Evolutionary conservation across 1,284 basidiomycete genomes (phyloP), one percentile per base, ranked within the genome.

Genomic region (Fomitopsis schrenkii): DNA sequence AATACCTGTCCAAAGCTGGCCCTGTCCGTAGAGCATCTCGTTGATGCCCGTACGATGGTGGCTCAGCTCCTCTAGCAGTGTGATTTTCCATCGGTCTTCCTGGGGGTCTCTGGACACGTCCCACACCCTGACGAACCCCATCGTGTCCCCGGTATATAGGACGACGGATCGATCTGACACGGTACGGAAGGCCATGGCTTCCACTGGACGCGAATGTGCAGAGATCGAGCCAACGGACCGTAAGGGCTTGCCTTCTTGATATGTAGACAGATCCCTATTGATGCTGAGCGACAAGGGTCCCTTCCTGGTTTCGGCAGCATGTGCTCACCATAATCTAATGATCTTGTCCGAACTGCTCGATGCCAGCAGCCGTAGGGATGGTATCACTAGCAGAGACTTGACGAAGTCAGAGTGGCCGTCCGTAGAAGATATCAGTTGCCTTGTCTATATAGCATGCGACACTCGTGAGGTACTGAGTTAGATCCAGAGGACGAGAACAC

Each of bases 311-410:
- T 17, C 2, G 28, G 10, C 3, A 28, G 44, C 55, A 46, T 55
- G 64, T 75, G 54, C 30, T 33, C 65, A 94, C 95, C 96, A 98
- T 63, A 98, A 80, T 62, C 94, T 86, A 52, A 96, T 80, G 15
- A 89, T 86, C 68, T 95, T 95, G 75, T 99, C 97, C 7, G 96
- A 97, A 26, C 94, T 88, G 17, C 92, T 92, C 0, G 95, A 96
- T 8, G 96, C 78, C 30, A 98, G 76, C 15, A 95, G 74, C 5
- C 81, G 76, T 8, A 87, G 77, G 1, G 81, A 75, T 1, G 90
- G 85, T 15, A 95, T 76, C 33, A 92, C 84, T 45, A 88, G 80
- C 30, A 97, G 76, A 35, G 83, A 80, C 76, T 97, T 97, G 62
- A 97, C 83, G 68, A 97, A 97, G 74, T 97, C 95, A 0, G 81